Base-by-base conservation (phyloP, 129 eudicot genomes). In the Chrysanthemum makinoi region DNA sequence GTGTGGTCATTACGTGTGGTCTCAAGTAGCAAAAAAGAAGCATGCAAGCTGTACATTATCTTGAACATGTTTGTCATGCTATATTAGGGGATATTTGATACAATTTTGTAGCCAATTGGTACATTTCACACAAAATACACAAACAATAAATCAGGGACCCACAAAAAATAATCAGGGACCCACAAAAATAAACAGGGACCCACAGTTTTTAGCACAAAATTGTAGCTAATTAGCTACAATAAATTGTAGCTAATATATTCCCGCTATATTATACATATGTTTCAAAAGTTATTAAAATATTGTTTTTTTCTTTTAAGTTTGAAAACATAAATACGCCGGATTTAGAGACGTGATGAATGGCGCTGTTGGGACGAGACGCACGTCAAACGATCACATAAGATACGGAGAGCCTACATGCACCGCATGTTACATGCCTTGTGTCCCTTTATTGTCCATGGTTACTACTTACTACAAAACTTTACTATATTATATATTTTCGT, bases 141-240 rank as follows among this genome's bases (percentile, higher is more conserved):
- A n/a, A n/a, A n/a, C n/a, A n/a, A n/a, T n/a, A n/a, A n/a, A n/a
- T n/a, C n/a, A n/a, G n/a, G n/a, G n/a, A n/a, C n/a, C n/a, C n/a
- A n/a, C n/a, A n/a, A n/a, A n/a, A n/a, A n/a, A n/a, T n/a, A n/a
- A n/a, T n/a, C n/a, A n/a, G n/a, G n/a, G n/a, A n/a, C 20, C 1
- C 0, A 20, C 20, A 0, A 20, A n/a, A 1, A n/a, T n/a, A 20
- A 0, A 1, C 0, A 1, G n/a, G 20, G 1, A 20, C 20, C 20
- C 20, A 0, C n/a, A n/a, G n/a, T 0, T 0, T 20, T 0, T 20
- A 1, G 20, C 20, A 1, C 0, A 0, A 1, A 20, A 1, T 1
- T 1, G 1, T 1, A 1, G 20, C 20, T 0, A 1, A 1, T 20
- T 1, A 20, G 0, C 20, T 1, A 20, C 20, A 1, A 20, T 1